These are phyloP conservation scores for Mucor ambiguus DNA, from an alignment of 371 early-diverging fungal genomes.

Conservation along the genomic window DNA sequence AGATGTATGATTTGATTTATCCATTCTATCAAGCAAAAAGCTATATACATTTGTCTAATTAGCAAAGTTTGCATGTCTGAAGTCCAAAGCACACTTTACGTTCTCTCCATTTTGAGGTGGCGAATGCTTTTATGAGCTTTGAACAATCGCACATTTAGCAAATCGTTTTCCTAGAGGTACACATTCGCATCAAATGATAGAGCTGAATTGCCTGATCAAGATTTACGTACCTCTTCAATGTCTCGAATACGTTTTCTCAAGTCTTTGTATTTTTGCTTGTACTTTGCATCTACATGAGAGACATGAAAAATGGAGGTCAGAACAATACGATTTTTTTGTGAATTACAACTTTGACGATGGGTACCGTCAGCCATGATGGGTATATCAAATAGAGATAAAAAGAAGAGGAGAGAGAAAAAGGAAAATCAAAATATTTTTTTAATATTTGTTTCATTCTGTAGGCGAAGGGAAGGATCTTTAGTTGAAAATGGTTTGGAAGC, in stretches of 20 bases:
- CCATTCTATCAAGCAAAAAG: conserved; percentile 37
- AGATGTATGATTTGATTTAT: conserved; percentile 8
- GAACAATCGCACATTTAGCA: conserved; percentile 41
- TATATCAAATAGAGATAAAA: not conserved
- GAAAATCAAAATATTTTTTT: not conserved
- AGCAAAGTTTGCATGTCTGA: not conserved
- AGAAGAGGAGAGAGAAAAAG: not conserved
- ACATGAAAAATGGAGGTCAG: not conserved
- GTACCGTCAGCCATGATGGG: conserved; percentile 13
- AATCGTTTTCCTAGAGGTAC: conserved; percentile 46
- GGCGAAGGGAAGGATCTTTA: not conserved
- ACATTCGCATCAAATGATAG: not conserved
- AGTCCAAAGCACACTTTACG: conserved; percentile 14
- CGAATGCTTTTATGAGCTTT: conserved; percentile 50
- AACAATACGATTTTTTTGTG: not conserved
- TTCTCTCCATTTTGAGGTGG: conserved; percentile 41
- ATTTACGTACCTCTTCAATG: conserved; percentile 58
- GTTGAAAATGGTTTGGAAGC: conserved; percentile 3
- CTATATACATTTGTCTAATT: not conserved
- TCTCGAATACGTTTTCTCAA: conserved; percentile 61
- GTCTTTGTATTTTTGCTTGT: conserved; percentile 51
- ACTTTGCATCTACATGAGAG: not conserved
- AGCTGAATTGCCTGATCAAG: not conserved
- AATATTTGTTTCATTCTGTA: conserved; percentile 4
- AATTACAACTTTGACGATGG: not conserved